Percentiles rank a stretch among this genome's conserved stretches.
These are phyloP conservation scores for Chlorella sorokiniana DNA, from an alignment of 139 green algal species.

Conservation along the genomic window DNA sequence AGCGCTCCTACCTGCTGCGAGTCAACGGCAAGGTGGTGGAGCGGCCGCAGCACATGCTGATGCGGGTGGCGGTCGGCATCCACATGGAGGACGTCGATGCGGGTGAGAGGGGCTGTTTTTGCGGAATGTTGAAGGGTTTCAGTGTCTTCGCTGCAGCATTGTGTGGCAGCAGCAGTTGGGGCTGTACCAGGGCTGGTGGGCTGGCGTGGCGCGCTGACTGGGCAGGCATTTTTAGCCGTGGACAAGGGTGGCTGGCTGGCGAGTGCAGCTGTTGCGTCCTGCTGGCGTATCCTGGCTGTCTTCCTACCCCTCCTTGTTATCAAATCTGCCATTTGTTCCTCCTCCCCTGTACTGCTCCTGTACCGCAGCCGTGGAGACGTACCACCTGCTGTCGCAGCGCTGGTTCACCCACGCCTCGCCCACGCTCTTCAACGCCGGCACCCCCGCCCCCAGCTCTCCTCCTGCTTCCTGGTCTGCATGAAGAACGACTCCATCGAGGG, in stretches of 20 bases:
- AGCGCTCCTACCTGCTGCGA: constrained; percentile 97
- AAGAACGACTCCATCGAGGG: constrained; percentile 95
- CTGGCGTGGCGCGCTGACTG: no score
- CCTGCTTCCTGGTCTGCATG: constrained; percentile 97
- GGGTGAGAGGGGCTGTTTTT: neutral
- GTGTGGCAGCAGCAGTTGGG: no score
- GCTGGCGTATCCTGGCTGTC: no score
- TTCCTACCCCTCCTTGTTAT: neutral
- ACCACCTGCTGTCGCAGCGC: constrained; percentile 91
- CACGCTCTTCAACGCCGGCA: constrained; percentile 99
- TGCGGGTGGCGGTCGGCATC: constrained; percentile 96
- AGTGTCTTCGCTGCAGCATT: no score
- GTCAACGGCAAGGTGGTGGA: constrained; percentile 97
- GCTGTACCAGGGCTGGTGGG: no score
- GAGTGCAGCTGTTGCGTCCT: no score
- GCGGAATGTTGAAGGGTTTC: neutral
- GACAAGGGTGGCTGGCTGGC: no score
- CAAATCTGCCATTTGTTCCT: neutral
- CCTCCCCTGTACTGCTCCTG: neutral
- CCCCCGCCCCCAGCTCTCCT: constrained; percentile 91
- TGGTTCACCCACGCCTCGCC: constrained; percentile 98
- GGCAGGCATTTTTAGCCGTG: no score
- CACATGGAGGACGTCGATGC: constrained; percentile 84
- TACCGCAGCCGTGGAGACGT: constrained; percentile 76
- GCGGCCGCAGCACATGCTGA: constrained; percentile 99